phyloP scores from a whole-genome alignment of 176 grass and related monocot species.

The Triticum turgidum region DNA sequence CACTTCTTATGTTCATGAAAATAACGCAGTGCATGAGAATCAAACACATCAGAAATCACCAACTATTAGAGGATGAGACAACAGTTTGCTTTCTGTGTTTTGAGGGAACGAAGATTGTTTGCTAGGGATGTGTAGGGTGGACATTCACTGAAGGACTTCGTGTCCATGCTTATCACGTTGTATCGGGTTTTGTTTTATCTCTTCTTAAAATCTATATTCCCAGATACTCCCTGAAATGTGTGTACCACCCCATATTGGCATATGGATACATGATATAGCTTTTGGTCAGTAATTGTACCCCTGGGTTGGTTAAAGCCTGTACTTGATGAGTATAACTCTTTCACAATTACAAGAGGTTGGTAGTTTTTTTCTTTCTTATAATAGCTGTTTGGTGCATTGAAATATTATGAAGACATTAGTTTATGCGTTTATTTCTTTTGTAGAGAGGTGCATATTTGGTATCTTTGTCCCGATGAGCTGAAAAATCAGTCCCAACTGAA shows the following conservation, averaged over 20 bases:
- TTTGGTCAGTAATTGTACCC: background rate
- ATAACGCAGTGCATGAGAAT: background rate
- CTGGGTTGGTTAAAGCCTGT: background rate
- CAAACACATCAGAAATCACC: background rate
- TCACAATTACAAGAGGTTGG: background rate
- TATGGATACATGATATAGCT: background rate
- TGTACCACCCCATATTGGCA: background rate
- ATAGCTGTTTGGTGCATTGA: background rate
- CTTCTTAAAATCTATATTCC: background rate
- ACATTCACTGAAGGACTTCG: background rate
- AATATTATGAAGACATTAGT: background rate
- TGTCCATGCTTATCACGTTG: background rate
- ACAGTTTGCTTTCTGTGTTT: background rate
- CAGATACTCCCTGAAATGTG: background rate
- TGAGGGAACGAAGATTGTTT: background rate
- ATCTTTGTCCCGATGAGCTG: constrained; percentile 77
- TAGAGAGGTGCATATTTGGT: constrained; percentile 95
- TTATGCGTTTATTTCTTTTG: constrained; percentile 1
- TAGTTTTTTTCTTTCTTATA: background rate
- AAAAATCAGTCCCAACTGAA: constrained; percentile 62
- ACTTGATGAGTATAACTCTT: background rate
- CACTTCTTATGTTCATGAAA: background rate
- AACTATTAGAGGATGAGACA: background rate
- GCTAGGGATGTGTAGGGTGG: background rate
- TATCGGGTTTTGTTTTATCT: background rate